Evolutionary conservation across 2,329 filamentous ascomycete genomes (phyloP).

Genomic region (Claviceps fusiformis): DNA sequence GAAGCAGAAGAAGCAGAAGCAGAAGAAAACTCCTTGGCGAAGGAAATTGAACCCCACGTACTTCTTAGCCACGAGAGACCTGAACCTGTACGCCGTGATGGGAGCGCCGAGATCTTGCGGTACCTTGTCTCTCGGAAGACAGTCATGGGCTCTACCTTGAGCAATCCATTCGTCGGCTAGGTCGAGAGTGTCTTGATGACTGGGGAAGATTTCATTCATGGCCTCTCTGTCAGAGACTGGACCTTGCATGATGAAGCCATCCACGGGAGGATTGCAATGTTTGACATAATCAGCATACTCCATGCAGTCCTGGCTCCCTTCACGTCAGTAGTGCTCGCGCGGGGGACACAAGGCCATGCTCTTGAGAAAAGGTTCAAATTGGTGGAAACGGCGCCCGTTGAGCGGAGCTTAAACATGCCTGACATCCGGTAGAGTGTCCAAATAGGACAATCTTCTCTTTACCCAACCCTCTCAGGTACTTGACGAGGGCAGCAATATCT

Average conservation of each 20-base stretch:
- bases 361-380: background rate
- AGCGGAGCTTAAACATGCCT: slow-evolving; percentile 23
- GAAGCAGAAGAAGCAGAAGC: no score
- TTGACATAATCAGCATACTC: slow-evolving; percentile 35
- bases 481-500: slow-evolving; percentile 38
- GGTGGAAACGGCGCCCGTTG: no score
- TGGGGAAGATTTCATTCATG: slow-evolving; percentile 30
- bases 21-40: no score
- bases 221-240: slow-evolving; percentile 67
- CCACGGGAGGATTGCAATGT: slow-evolving; percentile 37
- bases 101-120: slow-evolving; percentile 28
- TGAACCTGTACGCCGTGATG: slow-evolving; percentile 39
- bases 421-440: slow-evolving; percentile 46
- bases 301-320: slow-evolving; percentile 35
- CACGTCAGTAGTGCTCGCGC: background rate
- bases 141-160: slow-evolving; percentile 38
- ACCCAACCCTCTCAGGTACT: slow-evolving; percentile 37
- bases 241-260: slow-evolving; percentile 70
- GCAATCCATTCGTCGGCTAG: slow-evolving; percentile 41
- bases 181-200: slow-evolving; percentile 31
- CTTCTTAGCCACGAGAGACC: slow-evolving; percentile 36
- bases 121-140: slow-evolving; percentile 36
- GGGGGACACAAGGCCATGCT: background rate
- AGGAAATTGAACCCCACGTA: slow-evolving; percentile 18
- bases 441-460: slow-evolving; percentile 39